phyloP scores from a whole-genome alignment of 371 early-diverging fungal genomes.

The Catenaria anguillulae region DNA sequence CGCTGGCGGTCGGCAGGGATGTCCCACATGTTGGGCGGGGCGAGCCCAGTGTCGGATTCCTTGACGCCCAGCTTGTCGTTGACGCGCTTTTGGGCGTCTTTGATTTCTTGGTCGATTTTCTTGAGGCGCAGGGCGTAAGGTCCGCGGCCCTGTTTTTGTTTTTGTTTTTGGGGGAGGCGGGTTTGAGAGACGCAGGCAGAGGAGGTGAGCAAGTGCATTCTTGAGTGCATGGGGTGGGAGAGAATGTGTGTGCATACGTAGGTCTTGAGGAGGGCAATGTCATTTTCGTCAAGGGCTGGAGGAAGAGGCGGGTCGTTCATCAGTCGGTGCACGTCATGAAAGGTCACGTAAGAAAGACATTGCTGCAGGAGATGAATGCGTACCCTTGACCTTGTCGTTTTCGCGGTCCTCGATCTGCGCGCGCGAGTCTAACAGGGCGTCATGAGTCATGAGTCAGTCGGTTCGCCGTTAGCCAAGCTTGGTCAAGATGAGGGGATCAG shows the following conservation, averaged over 20 bases:
- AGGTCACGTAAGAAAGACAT: constrained; percentile 1
- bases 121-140: constrained; percentile 88
- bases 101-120: constrained; percentile 77
- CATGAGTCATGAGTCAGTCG: too few relatives aligned
- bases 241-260: constrained; percentile 22
- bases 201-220: too few relatives aligned
- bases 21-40: constrained; percentile 98
- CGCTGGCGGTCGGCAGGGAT: constrained; percentile 95
- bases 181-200: neutral
- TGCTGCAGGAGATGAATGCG: too few relatives aligned
- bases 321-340: neutral
- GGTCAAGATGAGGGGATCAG: too few relatives aligned
- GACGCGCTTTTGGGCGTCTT: constrained; percentile 88
- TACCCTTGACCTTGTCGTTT: constrained; percentile 63
- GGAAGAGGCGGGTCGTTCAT: too few relatives aligned
- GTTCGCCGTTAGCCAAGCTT: too few relatives aligned
- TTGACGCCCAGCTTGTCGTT: constrained; percentile 97
- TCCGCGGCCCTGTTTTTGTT: constrained; percentile 67
- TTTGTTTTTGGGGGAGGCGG: constrained; percentile 24
- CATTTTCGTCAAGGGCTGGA: constrained; percentile 80
- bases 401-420: constrained; percentile 65
- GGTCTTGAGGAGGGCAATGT: constrained; percentile 86
- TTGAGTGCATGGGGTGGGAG: neutral
- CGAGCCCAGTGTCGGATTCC: constrained; percentile 99
- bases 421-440: constrained; percentile 27